A percentile compares a stretch with the other conserved stretches of the same genome.
Conservation (phyloP, 805 yeast species). For the Geotrichum ghanense region DNA sequence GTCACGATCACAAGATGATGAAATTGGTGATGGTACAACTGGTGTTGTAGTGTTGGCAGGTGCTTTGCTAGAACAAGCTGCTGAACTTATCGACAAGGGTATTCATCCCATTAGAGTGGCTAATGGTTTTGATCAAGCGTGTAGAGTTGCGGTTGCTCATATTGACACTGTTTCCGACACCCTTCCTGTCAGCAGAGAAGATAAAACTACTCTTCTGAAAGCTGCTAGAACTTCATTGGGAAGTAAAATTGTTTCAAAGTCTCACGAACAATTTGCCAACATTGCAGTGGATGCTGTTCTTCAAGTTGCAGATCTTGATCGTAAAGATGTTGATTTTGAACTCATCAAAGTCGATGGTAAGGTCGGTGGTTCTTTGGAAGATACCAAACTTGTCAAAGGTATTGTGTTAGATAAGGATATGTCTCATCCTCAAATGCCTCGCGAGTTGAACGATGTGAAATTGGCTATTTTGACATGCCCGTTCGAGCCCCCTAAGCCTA, state of each 20-base stretch:
- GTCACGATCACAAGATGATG: conserved; percentile 92
- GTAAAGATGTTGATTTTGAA: conserved; percentile 95
- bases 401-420: conserved; percentile 92
- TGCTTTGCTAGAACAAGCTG: conserved; percentile 86
- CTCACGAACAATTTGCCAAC: conserved; percentile 85
- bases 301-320: conserved; percentile 80
- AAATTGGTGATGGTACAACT: conserved; percentile 98
- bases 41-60: conserved; percentile 97
- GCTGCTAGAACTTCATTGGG: conserved; percentile 95
- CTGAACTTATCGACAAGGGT: conserved; percentile 89
- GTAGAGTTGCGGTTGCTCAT: conserved; percentile 74
- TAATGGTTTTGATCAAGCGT: conserved; percentile 94
- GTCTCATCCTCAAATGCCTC: conserved; percentile 98
- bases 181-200: conserved; percentile 38
- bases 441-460: conserved; percentile 63
- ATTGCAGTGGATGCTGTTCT: conserved; percentile 97
- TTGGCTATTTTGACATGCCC: conserved; percentile 96
- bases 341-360: conserved; percentile 90
- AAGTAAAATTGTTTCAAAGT: conserved; percentile 87
- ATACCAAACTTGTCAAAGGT: conserved; percentile 77
- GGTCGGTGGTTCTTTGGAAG: conserved; percentile 88
- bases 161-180: conserved; percentile 68
- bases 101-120: conserved; percentile 96
- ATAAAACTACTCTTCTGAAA: conserved; percentile 47
- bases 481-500: conserved; percentile 99